These are phyloP conservation scores for Scheffersomyces titani DNA, from an alignment of 1,139 yeast species.

Conservation along the genomic window DNA sequence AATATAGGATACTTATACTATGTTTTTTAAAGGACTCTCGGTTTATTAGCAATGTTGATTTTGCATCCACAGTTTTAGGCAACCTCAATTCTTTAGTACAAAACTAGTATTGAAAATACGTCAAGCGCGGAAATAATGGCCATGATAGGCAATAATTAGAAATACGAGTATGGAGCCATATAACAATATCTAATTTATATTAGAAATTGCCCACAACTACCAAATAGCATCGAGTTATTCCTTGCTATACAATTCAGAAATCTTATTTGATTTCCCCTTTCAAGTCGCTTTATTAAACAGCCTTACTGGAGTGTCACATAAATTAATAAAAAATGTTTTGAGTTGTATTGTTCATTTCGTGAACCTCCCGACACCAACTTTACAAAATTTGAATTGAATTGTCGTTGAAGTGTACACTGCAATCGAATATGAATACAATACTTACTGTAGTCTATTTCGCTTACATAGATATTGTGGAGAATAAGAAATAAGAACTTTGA, in stretches of 20 bases:
- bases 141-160: background rate
- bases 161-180: background rate
- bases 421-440: background rate
- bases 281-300: too few species aligned
- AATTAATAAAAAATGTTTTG: too few species aligned
- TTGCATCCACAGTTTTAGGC: background rate
- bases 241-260: background rate
- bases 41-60: background rate
- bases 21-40: background rate
- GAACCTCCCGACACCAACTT: background rate
- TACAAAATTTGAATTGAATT: too few species aligned
- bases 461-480: background rate
- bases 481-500: background rate
- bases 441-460: background rate
- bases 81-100: background rate
- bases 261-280: too few species aligned
- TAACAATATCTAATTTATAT: background rate
- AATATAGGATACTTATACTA: background rate
- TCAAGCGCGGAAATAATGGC: background rate
- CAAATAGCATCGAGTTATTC: too few species aligned
- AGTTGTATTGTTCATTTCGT: too few species aligned
- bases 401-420: background rate
- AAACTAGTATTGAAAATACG: background rate
- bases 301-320: background rate
- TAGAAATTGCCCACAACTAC: background rate